Evolutionary conservation across 75 land plant species (phyloP).

Genomic region (Larix kaempferi): DNA sequence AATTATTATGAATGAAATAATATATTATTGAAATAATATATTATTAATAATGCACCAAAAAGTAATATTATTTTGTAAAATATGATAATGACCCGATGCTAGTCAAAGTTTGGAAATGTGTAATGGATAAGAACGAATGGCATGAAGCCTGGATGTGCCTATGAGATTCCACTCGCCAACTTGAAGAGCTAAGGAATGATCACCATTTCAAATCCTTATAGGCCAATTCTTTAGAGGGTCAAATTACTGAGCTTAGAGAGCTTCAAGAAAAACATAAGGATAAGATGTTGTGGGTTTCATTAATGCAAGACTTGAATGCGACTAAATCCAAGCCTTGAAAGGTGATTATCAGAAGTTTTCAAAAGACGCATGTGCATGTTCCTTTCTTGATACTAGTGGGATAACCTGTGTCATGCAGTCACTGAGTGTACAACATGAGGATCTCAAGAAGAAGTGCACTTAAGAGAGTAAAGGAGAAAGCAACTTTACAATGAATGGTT

Average conservation of each 20-base stretch:
- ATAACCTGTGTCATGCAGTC: background rate
- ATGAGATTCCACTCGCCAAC: background rate
- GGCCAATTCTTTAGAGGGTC: background rate
- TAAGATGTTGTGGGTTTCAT: background rate
- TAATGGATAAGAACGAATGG: background rate
- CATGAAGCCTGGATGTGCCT: background rate
- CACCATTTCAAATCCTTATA: constrained; percentile 1
- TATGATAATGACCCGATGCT: too few relatives aligned
- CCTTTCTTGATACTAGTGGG: background rate
- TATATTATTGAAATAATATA: too few relatives aligned
- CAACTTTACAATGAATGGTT: constrained; percentile 22
- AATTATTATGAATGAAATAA: too few relatives aligned
- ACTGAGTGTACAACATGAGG: constrained; percentile 5
- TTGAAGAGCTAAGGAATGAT: background rate
- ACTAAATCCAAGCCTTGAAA: background rate
- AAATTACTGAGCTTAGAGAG: background rate
- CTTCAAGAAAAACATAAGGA: background rate
- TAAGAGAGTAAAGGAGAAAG: constrained; percentile 17
- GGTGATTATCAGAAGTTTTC: background rate
- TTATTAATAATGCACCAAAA: too few relatives aligned
- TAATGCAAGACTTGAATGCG: background rate
- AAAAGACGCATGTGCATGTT: background rate
- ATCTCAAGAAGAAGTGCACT: constrained; percentile 12
- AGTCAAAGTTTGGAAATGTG: too few relatives aligned
- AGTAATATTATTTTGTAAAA: too few relatives aligned